These are phyloP conservation scores for Sinapis alba DNA, from an alignment of 441 rosid genomes.

Conservation along the genomic window DNA sequence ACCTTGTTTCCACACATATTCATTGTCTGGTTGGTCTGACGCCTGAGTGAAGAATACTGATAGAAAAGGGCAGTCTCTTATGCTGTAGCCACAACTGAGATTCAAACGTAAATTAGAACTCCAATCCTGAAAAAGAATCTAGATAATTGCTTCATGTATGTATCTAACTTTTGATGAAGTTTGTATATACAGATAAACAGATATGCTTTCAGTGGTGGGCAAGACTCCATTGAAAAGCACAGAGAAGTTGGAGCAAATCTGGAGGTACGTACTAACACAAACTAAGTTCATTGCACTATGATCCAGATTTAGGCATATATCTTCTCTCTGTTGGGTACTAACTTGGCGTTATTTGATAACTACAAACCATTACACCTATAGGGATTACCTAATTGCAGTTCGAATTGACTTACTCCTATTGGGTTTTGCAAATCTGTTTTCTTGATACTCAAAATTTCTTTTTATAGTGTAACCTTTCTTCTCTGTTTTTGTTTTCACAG, in stretches of 20 bases:
- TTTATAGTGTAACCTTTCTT: background rate
- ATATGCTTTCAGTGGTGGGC: conserved; percentile 88
- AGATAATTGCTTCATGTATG: background rate
- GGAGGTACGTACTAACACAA: conserved; percentile 62
- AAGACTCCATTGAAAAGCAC: conserved; percentile 72
- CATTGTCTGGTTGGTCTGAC: conserved; percentile 1
- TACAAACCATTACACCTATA: background rate
- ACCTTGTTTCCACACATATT: background rate
- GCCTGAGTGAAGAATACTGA: background rate
- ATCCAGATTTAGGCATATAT: background rate
- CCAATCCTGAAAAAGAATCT: background rate
- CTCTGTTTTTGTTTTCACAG: conserved; percentile 42
- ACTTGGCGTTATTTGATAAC: background rate
- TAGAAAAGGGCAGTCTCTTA: background rate
- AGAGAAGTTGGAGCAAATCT: conserved; percentile 79
- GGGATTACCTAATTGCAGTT: background rate
- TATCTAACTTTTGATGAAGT: background rate
- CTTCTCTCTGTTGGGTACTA: background rate
- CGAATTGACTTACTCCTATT: conserved; percentile 1
- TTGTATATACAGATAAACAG: conserved; percentile 64
- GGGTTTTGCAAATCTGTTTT: background rate
- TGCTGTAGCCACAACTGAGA: background rate
- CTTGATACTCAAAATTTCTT: background rate
- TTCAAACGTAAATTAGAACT: background rate
- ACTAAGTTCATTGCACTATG: background rate